Percentiles rank a stretch among this genome's conserved stretches.
Conservation (phyloP, 495 filamentous ascomycete species). For the Collariella sp. region DNA sequence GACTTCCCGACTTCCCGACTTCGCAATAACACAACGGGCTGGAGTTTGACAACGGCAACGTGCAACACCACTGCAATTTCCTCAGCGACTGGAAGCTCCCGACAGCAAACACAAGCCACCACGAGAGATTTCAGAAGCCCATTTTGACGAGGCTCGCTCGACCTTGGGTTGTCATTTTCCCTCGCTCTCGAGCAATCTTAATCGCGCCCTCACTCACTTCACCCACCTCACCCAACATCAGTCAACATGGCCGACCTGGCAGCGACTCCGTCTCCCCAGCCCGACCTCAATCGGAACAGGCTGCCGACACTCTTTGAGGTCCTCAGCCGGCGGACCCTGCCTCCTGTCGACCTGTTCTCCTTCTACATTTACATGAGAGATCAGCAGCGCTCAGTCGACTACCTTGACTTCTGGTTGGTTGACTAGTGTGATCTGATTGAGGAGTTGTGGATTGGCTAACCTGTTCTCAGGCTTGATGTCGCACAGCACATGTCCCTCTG, state of each 20-base stretch:
- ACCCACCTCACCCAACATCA: neutral
- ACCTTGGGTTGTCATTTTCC: neutral
- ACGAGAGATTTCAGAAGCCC: neutral
- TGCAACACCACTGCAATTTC: constrained; percentile 1
- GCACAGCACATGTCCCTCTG: constrained; percentile 98
- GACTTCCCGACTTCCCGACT: neutral
- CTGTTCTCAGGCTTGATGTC: constrained; percentile 84
- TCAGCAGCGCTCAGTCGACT: constrained; percentile 94
- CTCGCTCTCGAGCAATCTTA: neutral
- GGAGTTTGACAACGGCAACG: neutral
- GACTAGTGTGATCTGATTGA: neutral
- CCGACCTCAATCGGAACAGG: constrained; percentile 59
- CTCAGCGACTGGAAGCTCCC: neutral
- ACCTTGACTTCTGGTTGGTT: constrained; percentile 91
- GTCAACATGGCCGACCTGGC: constrained; percentile 34
- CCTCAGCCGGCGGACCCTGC: constrained; percentile 77
- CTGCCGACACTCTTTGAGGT: constrained; percentile 94
- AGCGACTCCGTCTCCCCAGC: constrained; percentile 32
- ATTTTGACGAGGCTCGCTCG: neutral
- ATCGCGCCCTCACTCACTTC: neutral
- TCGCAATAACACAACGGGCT: neutral
- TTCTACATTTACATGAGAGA: constrained; percentile 99
- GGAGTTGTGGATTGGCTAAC: constrained; percentile 6
- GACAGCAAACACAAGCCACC: neutral
- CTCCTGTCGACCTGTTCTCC: constrained; percentile 92